Base-by-base conservation (phyloP, 1,139 yeast species). In the Candida sanyaensis region DNA sequence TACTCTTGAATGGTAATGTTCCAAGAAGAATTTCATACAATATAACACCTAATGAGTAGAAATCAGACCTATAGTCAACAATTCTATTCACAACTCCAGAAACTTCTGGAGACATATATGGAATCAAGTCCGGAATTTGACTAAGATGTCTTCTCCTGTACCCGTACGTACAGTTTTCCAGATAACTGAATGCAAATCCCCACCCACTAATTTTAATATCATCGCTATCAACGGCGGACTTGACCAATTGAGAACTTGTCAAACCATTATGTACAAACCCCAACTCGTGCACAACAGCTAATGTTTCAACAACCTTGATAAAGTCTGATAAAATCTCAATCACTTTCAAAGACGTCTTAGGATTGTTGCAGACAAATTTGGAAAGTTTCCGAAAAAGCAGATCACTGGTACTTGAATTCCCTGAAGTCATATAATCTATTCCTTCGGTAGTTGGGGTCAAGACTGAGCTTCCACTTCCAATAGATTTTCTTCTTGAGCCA, bases 91-190 rank as follows among this genome's bases (percentile, higher is more conserved):
- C 63, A 27, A 72, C 74, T 1, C 80, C 76, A 13, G 80, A 69
- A 4, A 74, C 66, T 56, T 80, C 84, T 1, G 85, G 85, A 0
- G 84, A 74, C 54, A 78, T 72, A 52, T 73, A 80, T 0, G 81
- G 81, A 36, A 79, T 58, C 52, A 72, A 65, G 32, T 71, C 75
- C 1, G 70, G 65, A 7, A 77, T 59, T 13, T 60, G 58, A 12
- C 54, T 52, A 36, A 65, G 55, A 46, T 69, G 68, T 10, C 61
- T 58, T 31, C 62, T 61, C 32, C 78, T 53, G 47, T 62, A 70
- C 27, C 68, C 66, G 42, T 63, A 61, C 11, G 71, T 60, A 31
- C 78, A 65, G 50, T 73, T 77, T 52, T 80, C 84, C 0, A 71
- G 67, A n/a, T 71, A 60, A 2, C 77, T 58, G 53, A 78, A 80